Percentiles rank a stretch among this genome's conserved stretches.
phyloP scores from a whole-genome alignment of 73 alveolate species.

The Tetrahymena malaccensis region DNA sequence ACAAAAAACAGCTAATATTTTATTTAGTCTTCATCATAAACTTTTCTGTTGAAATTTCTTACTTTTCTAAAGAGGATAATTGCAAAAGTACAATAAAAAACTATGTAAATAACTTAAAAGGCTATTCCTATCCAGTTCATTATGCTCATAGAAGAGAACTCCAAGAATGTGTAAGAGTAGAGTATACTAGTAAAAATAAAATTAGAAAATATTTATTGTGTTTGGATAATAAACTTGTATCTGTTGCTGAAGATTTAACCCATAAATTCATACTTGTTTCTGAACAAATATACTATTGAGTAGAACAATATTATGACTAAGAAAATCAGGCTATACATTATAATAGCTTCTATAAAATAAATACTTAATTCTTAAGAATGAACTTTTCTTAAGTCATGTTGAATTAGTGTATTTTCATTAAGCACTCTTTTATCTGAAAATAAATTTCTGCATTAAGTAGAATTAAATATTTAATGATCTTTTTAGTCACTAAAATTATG shows the following conservation, averaged over 20 bases:
- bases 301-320: background rate
- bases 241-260: background rate
- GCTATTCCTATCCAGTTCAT: background rate
- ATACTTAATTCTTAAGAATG: background rate
- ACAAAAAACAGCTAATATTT: background rate
- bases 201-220: background rate
- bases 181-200: background rate
- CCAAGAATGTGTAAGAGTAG: background rate
- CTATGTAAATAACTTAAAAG: background rate
- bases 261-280: background rate
- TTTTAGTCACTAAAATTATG: no score
- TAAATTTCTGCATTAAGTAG: no score
- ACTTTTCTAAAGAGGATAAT: background rate
- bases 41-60: background rate
- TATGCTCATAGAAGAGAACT: background rate
- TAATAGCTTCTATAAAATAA: background rate
- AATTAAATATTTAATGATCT: no score
- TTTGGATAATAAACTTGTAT: background rate
- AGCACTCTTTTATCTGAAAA: background rate
- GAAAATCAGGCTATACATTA: background rate
- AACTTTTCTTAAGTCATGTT: background rate
- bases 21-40: background rate
- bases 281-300: background rate
- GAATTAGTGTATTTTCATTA: background rate
- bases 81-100: background rate